A percentile compares a stretch with the other conserved stretches of the same genome.
Evolutionary conservation across 345 rosid genomes (phyloP).

Genomic region (Brassica juncea): DNA sequence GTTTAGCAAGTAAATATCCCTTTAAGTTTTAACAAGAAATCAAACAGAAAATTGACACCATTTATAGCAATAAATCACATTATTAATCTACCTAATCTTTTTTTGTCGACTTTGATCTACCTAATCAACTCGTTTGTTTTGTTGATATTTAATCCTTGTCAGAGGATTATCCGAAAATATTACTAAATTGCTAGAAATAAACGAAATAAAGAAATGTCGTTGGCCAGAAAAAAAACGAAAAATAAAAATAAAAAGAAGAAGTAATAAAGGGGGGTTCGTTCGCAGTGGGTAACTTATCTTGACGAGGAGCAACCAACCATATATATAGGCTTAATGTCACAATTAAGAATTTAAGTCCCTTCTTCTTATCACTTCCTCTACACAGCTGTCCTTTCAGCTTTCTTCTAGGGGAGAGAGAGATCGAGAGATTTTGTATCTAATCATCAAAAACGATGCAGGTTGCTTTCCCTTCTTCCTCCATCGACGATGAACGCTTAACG

Average conservation of each 20-base stretch:
- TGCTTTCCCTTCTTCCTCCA: slow-evolving; percentile 6
- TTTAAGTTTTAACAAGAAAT: neutral
- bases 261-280: neutral
- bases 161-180: neutral
- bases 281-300: slow-evolving; percentile 21
- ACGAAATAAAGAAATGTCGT: neutral
- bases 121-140: neutral
- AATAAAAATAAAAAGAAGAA: neutral
- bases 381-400: slow-evolving; percentile 26
- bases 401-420: neutral
- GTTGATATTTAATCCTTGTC: neutral
- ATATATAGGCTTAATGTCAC: slow-evolving; percentile 20
- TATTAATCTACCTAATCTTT: neutral
- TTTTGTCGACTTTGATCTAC: neutral
- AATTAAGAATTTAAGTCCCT: neutral
- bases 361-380: neutral
- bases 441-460: slow-evolving; percentile 29
- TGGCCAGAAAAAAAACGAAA: neutral
- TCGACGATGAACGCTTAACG: slow-evolving; percentile 2
- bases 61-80: neutral
- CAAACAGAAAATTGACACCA: neutral
- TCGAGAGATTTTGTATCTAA: neutral
- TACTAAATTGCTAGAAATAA: neutral
- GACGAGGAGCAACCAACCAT: slow-evolving; percentile 19
- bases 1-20: neutral